Evolutionary conservation across 1,139 yeast species (phyloP).

Genomic region (Arxiozyma slooffiae): DNA sequence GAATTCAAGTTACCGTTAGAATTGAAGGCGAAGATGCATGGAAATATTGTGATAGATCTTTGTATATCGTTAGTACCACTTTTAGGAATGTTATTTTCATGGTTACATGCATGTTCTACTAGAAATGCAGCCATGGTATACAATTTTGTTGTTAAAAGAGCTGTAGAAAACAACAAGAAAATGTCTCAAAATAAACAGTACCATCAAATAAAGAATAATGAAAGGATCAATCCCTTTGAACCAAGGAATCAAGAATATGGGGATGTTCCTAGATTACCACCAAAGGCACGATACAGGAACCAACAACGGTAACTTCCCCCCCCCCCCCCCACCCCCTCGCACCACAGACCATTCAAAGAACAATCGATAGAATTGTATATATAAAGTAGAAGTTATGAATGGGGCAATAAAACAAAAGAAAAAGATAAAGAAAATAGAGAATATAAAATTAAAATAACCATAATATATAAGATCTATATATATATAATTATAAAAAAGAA

Average conservation of each 20-base stretch:
- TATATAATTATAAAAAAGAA: too few relatives aligned
- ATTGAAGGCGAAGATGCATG: slow-evolving; percentile 57
- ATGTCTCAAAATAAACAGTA: neutral
- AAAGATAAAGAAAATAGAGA: too few relatives aligned
- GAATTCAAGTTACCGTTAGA: slow-evolving; percentile 50
- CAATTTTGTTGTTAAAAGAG: slow-evolving; percentile 36
- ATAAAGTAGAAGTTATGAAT: too few relatives aligned
- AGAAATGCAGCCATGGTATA: slow-evolving; percentile 75
- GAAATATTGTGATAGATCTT: slow-evolving; percentile 64
- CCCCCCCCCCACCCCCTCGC: too few relatives aligned
- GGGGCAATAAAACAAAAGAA: too few relatives aligned
- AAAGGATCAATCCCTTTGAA: neutral
- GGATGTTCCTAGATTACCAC: neutral
- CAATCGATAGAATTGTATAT: too few relatives aligned
- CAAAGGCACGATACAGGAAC: neutral
- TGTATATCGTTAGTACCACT: slow-evolving; percentile 69
- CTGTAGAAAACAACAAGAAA: slow-evolving; percentile 28
- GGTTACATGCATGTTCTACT: slow-evolving; percentile 83
- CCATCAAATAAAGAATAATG: neutral
- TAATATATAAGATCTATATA: too few relatives aligned
- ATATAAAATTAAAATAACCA: too few relatives aligned
- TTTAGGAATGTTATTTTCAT: slow-evolving; percentile 63
- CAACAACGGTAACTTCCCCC: too few relatives aligned
- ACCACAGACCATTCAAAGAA: too few relatives aligned
- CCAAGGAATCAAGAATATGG: neutral